Percentiles rank a stretch among this genome's conserved stretches.
phyloP scores from a whole-genome alignment of 345 rosid genomes.

The Heritiera fomes region DNA sequence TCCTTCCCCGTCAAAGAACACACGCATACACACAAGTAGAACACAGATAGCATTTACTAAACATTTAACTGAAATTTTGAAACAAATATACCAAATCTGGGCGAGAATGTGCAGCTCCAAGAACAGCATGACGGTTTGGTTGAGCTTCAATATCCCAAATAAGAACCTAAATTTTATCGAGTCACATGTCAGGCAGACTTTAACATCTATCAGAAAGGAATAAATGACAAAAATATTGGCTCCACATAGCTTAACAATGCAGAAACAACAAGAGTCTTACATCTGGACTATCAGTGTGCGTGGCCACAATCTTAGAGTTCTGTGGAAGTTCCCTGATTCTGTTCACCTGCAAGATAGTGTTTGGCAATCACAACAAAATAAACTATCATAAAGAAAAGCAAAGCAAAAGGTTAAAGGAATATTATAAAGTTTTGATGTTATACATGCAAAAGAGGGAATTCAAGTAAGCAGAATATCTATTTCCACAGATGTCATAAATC shows the following conservation, averaged over 20 bases:
- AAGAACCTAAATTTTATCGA: conserved; percentile 65
- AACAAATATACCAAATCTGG: conserved; percentile 75
- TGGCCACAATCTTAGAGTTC: conserved; percentile 89
- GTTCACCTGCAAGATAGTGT: conserved; percentile 66
- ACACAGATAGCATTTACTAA: background rate
- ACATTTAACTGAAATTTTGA: background rate
- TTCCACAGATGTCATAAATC: background rate
- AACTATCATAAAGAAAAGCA: conserved; percentile 12
- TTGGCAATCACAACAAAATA: background rate
- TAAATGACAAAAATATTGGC: background rate
- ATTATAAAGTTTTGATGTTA: background rate
- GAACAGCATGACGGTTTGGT: conserved; percentile 98
- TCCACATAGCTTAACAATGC: background rate
- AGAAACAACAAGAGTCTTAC: conserved; percentile 40
- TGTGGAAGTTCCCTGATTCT: conserved; percentile 98
- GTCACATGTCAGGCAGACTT: background rate
- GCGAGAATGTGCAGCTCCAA: conserved; percentile 89
- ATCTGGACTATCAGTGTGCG: conserved; percentile 99
- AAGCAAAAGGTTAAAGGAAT: conserved; percentile 1
- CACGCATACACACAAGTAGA: background rate
- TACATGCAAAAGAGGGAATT: background rate
- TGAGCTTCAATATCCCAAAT: conserved; percentile 99
- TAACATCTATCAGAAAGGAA: background rate
- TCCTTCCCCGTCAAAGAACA: background rate
- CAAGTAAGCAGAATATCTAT: background rate